Evolutionary conservation across 1,139 yeast species (phyloP).

Genomic region (Insectozyma bohioensis): DNA sequence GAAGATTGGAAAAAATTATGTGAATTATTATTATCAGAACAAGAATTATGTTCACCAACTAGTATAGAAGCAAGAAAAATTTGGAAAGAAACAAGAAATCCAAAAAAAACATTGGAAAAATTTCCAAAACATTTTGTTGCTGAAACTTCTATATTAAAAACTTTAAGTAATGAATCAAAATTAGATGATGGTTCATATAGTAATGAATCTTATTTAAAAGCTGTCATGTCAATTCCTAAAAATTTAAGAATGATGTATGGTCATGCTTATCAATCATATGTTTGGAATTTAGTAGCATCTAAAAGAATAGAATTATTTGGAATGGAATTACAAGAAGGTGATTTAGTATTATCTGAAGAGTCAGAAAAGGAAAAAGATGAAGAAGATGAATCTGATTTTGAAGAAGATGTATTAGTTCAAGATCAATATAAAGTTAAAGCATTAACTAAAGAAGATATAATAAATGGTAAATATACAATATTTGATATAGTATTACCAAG

Average conservation of each 20-base stretch:
- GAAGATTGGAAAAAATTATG: slow-evolving; percentile 81
- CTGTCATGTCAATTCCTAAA: slow-evolving; percentile 90
- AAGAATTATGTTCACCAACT: slow-evolving; percentile 78
- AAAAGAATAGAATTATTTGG: slow-evolving; percentile 76
- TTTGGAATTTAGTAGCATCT: slow-evolving; percentile 90
- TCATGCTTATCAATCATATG: slow-evolving; percentile 94
- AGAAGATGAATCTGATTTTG: slow-evolving; percentile 52
- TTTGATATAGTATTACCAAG: slow-evolving; percentile 89
- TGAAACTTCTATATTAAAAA: slow-evolving; percentile 68
- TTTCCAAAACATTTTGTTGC: slow-evolving; percentile 92
- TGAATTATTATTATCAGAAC: slow-evolving; percentile 77
- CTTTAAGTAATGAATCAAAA: slow-evolving; percentile 48
- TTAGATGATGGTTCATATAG: slow-evolving; percentile 48
- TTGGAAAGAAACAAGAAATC: slow-evolving; percentile 77
- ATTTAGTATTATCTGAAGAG: slow-evolving; percentile 55
- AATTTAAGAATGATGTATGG: slow-evolving; percentile 92
- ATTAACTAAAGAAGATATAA: slow-evolving; percentile 72
- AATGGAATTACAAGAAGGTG: slow-evolving; percentile 72
- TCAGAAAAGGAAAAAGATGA: slow-evolving; percentile 23
- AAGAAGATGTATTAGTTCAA: slow-evolving; percentile 62
- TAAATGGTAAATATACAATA: slow-evolving; percentile 57
- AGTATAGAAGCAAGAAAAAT: slow-evolving; percentile 77
- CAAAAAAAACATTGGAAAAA: slow-evolving; percentile 58
- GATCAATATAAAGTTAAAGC: slow-evolving; percentile 63
- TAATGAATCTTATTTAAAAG: slow-evolving; percentile 61